A percentile compares a stretch with the other conserved stretches of the same genome.
phyloP scores from a whole-genome alignment of 2,329 filamentous ascomycete species.

The Oidium heveae region DNA sequence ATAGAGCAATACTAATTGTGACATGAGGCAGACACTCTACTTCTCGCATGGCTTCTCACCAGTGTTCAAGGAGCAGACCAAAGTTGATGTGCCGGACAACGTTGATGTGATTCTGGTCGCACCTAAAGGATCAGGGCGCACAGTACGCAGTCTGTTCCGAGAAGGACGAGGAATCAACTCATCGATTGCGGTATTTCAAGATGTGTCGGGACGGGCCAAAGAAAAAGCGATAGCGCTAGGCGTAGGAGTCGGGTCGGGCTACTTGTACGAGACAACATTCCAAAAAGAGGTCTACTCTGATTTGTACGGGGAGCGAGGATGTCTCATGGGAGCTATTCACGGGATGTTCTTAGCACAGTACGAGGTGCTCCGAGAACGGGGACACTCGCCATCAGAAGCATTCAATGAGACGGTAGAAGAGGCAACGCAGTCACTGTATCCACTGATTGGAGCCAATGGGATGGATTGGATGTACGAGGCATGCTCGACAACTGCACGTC shows the following conservation, averaged over 20 bases:
- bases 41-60: too few species aligned
- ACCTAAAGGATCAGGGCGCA: too few species aligned
- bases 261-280: constrained; percentile 99
- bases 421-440: constrained; percentile 94
- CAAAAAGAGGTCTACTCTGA: constrained; percentile 99
- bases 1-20: too few species aligned
- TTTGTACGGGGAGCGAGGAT: constrained; percentile 98
- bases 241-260: constrained; percentile 89
- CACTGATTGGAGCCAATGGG: constrained; percentile 84
- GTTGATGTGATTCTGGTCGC: too few species aligned
- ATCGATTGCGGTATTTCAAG: too few species aligned
- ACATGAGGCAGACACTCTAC: too few species aligned
- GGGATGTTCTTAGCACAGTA: constrained; percentile 99
- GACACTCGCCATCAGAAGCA: constrained; percentile 90
- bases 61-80: too few species aligned
- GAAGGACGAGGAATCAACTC: too few species aligned
- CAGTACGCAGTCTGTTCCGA: too few species aligned
- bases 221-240: constrained; percentile 84
- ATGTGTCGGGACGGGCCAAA: too few species aligned
- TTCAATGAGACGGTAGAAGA: constrained; percentile 99
- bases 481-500: constrained; percentile 94
- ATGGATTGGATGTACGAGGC: constrained; percentile 99
- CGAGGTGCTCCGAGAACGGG: constrained; percentile 96
- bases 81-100: too few species aligned
- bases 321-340: constrained; percentile 99